Evolutionary conservation across 805 yeast species (phyloP).

Genomic region (Ogataea thermomethanolica): DNA sequence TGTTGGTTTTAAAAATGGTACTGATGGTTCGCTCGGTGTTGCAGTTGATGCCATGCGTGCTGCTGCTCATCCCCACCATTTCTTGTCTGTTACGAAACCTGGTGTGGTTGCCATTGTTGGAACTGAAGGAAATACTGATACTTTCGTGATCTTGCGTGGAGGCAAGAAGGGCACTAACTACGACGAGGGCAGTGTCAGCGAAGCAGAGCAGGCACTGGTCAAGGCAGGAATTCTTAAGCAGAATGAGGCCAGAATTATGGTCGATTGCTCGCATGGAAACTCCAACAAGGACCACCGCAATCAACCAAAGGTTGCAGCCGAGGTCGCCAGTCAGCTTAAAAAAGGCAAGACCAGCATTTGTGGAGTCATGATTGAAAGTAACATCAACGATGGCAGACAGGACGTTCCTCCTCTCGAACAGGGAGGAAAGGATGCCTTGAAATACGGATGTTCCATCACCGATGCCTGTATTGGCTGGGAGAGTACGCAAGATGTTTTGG

Average conservation of each 20-base stretch:
- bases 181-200: slow-evolving; percentile 69
- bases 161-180: slow-evolving; percentile 91
- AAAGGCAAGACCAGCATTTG: slow-evolving; percentile 74
- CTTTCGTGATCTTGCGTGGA: slow-evolving; percentile 91
- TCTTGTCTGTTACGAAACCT: slow-evolving; percentile 90
- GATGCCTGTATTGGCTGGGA: slow-evolving; percentile 97
- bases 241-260: slow-evolving; percentile 73
- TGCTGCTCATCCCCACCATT: slow-evolving; percentile 90
- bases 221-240: slow-evolving; percentile 37
- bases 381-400: slow-evolving; percentile 90
- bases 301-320: slow-evolving; percentile 85
- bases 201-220: slow-evolving; percentile 58
- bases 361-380: slow-evolving; percentile 96
- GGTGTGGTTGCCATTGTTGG: slow-evolving; percentile 96
- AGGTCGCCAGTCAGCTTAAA: slow-evolving; percentile 72
- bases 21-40: slow-evolving; percentile 93
- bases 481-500: slow-evolving; percentile 69
- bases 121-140: slow-evolving; percentile 88
- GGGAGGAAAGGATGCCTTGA: slow-evolving; percentile 70
- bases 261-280: slow-evolving; percentile 97
- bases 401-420: slow-evolving; percentile 66
- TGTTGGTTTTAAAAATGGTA: slow-evolving; percentile 96
- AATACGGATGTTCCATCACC: slow-evolving; percentile 94
- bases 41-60: slow-evolving; percentile 94
- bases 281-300: slow-evolving; percentile 86